These are phyloP conservation scores for Dalbergia cultrata DNA, from an alignment of 306 rosid species.

Conservation along the genomic window DNA sequence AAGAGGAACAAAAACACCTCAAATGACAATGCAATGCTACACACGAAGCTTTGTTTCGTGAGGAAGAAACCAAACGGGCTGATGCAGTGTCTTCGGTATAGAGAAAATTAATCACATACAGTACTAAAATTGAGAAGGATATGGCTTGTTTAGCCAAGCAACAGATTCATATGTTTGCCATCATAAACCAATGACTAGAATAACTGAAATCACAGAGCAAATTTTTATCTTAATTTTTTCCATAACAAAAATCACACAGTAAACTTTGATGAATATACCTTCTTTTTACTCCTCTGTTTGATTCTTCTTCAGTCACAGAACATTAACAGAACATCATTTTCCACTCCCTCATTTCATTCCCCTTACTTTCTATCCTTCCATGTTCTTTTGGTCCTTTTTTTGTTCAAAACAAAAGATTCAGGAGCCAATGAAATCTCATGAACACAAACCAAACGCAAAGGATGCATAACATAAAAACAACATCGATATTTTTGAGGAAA, in stretches of 20 bases:
- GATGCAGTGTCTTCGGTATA: no score
- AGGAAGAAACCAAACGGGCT: no score
- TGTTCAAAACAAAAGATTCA: neutral
- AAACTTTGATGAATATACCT: neutral
- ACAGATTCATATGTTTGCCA: constrained; percentile 6
- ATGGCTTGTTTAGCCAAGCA: neutral
- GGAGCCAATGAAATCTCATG: no score
- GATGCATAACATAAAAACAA: neutral
- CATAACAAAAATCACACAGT: no score
- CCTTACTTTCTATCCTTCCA: neutral
- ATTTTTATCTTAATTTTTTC: neutral
- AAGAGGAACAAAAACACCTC: no score
- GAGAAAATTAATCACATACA: no score
- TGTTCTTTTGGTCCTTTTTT: constrained; percentile 14
- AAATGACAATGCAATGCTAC: no score
- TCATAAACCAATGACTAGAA: constrained; percentile 36
- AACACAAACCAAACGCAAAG: no score
- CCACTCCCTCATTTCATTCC: constrained; percentile 10
- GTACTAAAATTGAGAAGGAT: no score
- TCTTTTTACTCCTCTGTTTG: neutral
- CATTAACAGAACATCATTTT: neutral
- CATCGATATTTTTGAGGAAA: constrained; percentile 6
- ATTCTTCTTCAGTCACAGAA: constrained; percentile 13
- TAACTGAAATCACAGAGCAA: constrained; percentile 1
- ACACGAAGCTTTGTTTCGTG: no score